A percentile compares a stretch with the other conserved stretches of the same genome.
Evolutionary conservation across 306 rosid species (phyloP).

Genomic region (Morella rubra): DNA sequence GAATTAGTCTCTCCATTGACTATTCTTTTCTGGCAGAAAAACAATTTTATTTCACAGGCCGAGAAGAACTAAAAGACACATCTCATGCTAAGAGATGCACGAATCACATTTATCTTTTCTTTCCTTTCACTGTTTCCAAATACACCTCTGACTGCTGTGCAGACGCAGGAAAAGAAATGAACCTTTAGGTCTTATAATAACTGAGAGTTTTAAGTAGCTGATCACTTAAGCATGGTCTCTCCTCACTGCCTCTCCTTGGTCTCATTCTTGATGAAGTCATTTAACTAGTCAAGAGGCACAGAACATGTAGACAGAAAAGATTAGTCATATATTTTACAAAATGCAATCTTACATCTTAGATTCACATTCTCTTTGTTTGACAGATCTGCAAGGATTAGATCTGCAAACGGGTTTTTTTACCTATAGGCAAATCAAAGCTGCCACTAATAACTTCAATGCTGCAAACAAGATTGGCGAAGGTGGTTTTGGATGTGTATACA

Average conservation of each 20-base stretch:
- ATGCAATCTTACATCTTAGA: not conserved
- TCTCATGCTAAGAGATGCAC: not conserved
- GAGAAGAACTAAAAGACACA: not conserved
- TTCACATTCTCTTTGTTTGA: not conserved
- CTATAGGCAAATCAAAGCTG: conserved; percentile 30
- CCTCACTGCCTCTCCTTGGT: not conserved
- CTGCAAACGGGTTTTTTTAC: conserved; percentile 25
- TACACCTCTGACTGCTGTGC: not conserved
- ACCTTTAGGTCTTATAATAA: not conserved
- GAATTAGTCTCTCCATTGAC: too few relatives aligned
- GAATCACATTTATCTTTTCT: not conserved
- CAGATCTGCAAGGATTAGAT: conserved; percentile 15
- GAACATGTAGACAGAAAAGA: not conserved
- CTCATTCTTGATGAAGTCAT: not conserved
- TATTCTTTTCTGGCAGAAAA: too few relatives aligned
- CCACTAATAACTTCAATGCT: conserved; percentile 56
- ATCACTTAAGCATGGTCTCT: not conserved
- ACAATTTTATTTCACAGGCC: not conserved
- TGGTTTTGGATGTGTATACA: conserved; percentile 76
- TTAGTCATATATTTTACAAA: conserved; percentile 1
- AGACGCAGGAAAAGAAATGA: not conserved
- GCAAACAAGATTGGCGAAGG: conserved; percentile 68
- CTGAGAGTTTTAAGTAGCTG: not conserved
- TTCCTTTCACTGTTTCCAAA: not conserved
- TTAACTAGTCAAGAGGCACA: not conserved